These are phyloP conservation scores for Xylaria sp. DNA, from an alignment of 2,329 filamentous ascomycete species.

Conservation along the genomic window DNA sequence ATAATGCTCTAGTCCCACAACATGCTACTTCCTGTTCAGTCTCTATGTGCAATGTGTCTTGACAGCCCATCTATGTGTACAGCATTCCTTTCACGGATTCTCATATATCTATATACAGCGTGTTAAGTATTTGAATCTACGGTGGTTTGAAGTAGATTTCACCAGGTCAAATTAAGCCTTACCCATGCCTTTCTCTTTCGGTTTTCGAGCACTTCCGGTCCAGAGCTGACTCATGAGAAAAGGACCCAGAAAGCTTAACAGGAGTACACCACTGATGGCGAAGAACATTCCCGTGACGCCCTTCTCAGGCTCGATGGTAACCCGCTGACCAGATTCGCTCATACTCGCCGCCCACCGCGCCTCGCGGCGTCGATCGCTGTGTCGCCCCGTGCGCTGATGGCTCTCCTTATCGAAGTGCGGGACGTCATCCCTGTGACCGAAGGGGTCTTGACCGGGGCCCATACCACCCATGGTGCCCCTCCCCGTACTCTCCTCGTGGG, in stretches of 20 bases:
- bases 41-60: neutral
- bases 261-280: conserved; percentile 61
- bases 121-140: neutral
- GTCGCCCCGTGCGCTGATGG: conserved; percentile 79
- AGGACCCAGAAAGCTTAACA: conserved; percentile 60
- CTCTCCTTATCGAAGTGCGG: conserved; percentile 81
- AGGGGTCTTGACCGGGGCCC: conserved; percentile 67
- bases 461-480: conserved; percentile 60
- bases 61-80: neutral
- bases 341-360: conserved; percentile 53
- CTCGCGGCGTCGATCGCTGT: conserved; percentile 64
- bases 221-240: conserved; percentile 55
- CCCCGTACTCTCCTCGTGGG: conserved; percentile 58
- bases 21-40: neutral
- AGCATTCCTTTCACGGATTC: neutral
- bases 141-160: neutral
- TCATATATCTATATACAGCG: neutral
- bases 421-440: conserved; percentile 57
- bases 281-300: conserved; percentile 60
- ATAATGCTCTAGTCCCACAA: conserved; percentile 3
- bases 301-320: conserved; percentile 53
- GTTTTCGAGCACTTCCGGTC: conserved; percentile 42
- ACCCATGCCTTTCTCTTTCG: conserved; percentile 22
- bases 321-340: conserved; percentile 44
- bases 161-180: neutral